Base-by-base conservation (phyloP, 345 rosid species). In the Sonneratia caseolaris region DNA sequence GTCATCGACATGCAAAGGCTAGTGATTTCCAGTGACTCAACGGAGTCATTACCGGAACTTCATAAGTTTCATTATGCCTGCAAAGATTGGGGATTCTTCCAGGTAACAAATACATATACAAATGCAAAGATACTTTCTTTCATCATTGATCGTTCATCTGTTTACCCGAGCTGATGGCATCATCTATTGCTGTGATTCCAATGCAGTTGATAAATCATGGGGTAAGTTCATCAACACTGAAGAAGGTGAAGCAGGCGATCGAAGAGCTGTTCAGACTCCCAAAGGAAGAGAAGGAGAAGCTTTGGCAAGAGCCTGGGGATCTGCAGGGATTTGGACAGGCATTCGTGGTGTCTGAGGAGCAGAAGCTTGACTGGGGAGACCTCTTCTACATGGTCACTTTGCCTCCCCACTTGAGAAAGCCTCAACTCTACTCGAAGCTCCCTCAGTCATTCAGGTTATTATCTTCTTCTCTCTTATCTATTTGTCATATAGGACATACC, bases 51-150 rank as follows among this genome's bases (percentile, higher is more conserved):
- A 18, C 12, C 38, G 13, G 80, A 74, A 48, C 73, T 74, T 1
- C 45, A 70, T 1, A 73, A 74, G 70, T 37, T 78, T 36, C 74
- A 74, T 69, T 36, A 3, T 40, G 77, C 80, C 3, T 74, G 75
- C 77, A 61, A 74, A 43, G 72, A 70, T 4, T 74, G 77, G 80
- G 80, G 80, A 59, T 70, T 78, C 74, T 78, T 78, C 42, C 80
- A 74, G 74, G 77, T 73, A 7, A 0, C 2, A 35, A 18, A 8
- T 24, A 36, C 68, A 66, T 7, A 0, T 45, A 7, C 49, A 24
- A 11, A 71, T 71, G 32, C 48, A 27, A 36, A 61, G 4, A 24
- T 2, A 61, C 4, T 45, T 64, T 37, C 64, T 56, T 15, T 61
- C 49, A 19, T 40, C 40, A 27, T 27, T 27, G 32, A 27, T 27